Conservation (phyloP, 805 yeast species). For the Lipomyces sp. region DNA sequence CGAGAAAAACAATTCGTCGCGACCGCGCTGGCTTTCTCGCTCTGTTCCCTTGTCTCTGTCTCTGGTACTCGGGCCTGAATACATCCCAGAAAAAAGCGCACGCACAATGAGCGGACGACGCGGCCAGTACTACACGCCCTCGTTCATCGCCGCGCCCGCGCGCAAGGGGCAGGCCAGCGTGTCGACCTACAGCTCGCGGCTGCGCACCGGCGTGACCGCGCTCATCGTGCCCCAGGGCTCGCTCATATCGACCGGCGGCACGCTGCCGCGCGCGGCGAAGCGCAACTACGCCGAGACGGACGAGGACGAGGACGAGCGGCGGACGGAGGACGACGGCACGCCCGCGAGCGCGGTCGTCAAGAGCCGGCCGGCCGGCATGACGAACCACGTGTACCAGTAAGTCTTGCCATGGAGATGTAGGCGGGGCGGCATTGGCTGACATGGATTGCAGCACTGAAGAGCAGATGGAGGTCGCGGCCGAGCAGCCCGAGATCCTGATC, state of each 20-base stretch:
- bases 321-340: slow-evolving; percentile 2
- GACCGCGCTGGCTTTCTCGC: too few species aligned
- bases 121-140: not conserved
- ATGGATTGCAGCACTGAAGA: slow-evolving; percentile 33
- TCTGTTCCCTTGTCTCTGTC: too few species aligned
- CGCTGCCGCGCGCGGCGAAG: slow-evolving; percentile 22
- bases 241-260: slow-evolving; percentile 23
- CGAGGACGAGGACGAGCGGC: slow-evolving; percentile 22
- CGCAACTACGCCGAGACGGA: slow-evolving; percentile 25
- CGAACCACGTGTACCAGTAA: slow-evolving; percentile 20
- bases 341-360: slow-evolving; percentile 4
- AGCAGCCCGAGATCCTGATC: slow-evolving; percentile 47
- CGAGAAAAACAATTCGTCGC: too few species aligned
- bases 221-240: slow-evolving; percentile 27
- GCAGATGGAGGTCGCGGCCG: slow-evolving; percentile 42
- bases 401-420: not conserved
- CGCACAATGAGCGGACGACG: not conserved
- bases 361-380: slow-evolving; percentile 21
- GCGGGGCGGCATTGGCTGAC: not conserved
- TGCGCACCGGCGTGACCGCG: slow-evolving; percentile 25
- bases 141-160: not conserved
- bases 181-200: slow-evolving; percentile 25
- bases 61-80: too few species aligned
- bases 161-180: slow-evolving; percentile 28
- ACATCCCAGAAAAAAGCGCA: too few species aligned